Conservation (phyloP, 2,329 filamentous ascomycete species). For the Sporothrix pseudoabietina region DNA sequence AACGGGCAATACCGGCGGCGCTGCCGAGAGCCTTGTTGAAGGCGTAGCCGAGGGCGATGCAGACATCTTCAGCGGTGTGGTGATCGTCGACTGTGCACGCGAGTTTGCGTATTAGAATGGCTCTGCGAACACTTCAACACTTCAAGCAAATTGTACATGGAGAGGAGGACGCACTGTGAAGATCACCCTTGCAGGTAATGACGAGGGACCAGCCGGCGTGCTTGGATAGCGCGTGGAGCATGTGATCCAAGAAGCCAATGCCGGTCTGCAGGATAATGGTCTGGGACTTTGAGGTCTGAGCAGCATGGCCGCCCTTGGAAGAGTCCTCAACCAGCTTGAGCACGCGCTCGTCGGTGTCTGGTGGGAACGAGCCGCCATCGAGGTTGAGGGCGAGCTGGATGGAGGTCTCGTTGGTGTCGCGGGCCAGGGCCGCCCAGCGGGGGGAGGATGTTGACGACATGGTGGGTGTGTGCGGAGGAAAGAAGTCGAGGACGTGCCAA, state of each 20-base stretch:
- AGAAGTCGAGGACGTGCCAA: neutral
- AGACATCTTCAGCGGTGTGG: conserved; percentile 95
- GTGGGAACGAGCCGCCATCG: conserved; percentile 72
- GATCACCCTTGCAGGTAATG: conserved; percentile 80
- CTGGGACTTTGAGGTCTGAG: conserved; percentile 81
- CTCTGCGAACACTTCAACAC: neutral
- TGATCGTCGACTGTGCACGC: conserved; percentile 83
- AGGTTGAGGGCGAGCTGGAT: conserved; percentile 91
- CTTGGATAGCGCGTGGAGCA: conserved; percentile 95
- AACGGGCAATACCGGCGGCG: conserved; percentile 80
- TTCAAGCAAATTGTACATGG: neutral
- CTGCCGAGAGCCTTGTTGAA: conserved; percentile 80
- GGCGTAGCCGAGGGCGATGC: conserved; percentile 82
- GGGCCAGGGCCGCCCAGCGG: conserved; percentile 78
- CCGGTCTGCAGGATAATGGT: conserved; percentile 87
- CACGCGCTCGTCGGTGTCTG: conserved; percentile 61
- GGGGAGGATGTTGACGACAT: conserved; percentile 40
- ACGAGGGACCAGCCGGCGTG: conserved; percentile 92
- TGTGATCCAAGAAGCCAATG: conserved; percentile 97
- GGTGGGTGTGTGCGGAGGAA: neutral
- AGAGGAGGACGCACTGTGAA: conserved; percentile 65
- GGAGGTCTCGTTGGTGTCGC: conserved; percentile 97
- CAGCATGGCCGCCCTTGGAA: conserved; percentile 68
- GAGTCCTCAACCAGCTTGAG: conserved; percentile 48
- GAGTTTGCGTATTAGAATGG: neutral